Base-by-base conservation (phyloP, 2,329 filamentous ascomycete species). In the Neocatenulostroma microsporum region DNA sequence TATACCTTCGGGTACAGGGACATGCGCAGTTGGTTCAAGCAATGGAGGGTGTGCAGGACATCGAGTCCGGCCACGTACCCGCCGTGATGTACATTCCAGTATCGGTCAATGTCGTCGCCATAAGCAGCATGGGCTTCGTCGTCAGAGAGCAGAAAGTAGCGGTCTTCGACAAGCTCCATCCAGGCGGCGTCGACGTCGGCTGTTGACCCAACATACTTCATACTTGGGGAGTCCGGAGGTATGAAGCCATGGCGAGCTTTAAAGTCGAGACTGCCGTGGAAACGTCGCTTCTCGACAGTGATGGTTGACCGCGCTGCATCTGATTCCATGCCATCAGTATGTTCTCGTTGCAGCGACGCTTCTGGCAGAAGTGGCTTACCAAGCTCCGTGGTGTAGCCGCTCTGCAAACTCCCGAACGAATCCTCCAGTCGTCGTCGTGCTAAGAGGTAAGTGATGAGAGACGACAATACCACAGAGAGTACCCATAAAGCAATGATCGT, bases 41-140 rank as follows among this genome's bases (percentile, higher is more conserved):
- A 45, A 25, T 47, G 46, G 18, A 49, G 39, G 2, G 45, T 47
- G 21, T 49, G 46, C 12, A 49, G 27, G 8, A 47, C 45, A 26
- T 49, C 46, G 3, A 49, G 37, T 6, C 45, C 45, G 21, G 40
- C 38, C 11, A 38, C 36, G 21, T 42, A 44, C 11, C 44, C 44
- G 24, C 41, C 40, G 13, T 43, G 32, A 28, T 36, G 36, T 2
- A 32, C 33, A 19, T 41, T 41, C 38, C 38, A 41, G 21, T 36
- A 36, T n/a, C 30, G 36, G 11, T 33, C 17, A 20, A 27, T 20
- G n/a, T 40, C 42, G 32, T 30, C 24, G 14, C 45, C 45, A 30
- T 34, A 49, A 6, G 46, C 42, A 17, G 37, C 21, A n/a, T 28
- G 39, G 7, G 46, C 46, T 39, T 49, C 46, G 4, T 29, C 36